phyloP scores from a whole-genome alignment of 331 rosid genomes.

The Quercus phellos region DNA sequence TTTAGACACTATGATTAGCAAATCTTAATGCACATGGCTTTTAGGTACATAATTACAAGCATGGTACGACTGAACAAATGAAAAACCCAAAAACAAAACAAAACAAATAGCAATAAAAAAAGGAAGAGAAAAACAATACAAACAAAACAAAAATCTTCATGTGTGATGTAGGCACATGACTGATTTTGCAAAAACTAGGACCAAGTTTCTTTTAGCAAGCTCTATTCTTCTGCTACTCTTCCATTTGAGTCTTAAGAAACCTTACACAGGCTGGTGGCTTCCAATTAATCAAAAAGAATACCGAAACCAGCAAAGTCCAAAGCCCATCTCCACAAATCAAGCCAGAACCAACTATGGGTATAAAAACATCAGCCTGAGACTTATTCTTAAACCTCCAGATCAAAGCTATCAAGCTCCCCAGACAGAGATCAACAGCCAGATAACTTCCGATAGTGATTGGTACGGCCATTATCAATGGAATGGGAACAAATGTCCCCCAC shows the following conservation, averaged over 20 bases:
- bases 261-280: neutral
- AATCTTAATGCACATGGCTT: no score
- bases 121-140: no score
- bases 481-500: neutral
- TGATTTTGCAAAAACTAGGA: no score
- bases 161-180: no score
- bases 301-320: neutral
- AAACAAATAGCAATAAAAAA: no score
- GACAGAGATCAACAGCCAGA: neutral
- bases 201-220: no score
- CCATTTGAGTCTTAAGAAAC: neutral
- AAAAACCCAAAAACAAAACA: no score
- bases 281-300: neutral
- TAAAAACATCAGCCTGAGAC: neutral
- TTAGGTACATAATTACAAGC: no score
- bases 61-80: no score
- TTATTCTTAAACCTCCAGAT: neutral
- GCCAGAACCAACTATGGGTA: neutral
- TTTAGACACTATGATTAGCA: no score
- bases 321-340: neutral
- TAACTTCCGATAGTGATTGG: neutral
- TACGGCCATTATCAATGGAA: neutral
- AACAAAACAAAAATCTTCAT: no score
- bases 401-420: neutral
- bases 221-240: no score